Conservation (phyloP, 257 asterid genomes). For the Solanum piurae region DNA sequence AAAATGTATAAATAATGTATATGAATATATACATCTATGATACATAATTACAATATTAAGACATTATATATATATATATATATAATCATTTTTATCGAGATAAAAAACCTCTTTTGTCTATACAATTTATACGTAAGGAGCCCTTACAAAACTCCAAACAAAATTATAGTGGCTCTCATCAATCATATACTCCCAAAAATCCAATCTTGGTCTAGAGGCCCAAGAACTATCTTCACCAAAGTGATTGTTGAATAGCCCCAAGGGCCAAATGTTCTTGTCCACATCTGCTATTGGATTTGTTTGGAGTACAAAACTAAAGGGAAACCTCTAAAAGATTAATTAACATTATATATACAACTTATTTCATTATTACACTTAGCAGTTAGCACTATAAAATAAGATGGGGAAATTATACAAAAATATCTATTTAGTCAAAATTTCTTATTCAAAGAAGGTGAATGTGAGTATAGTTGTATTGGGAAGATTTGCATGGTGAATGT, state of each 20-base stretch:
- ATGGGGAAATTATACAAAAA: neutral
- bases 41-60: neutral
- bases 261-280: neutral
- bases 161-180: neutral
- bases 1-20: neutral
- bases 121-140: too few relatives aligned
- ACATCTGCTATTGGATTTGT: neutral
- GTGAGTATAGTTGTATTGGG: neutral
- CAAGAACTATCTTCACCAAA: neutral
- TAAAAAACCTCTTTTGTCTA: too few relatives aligned
- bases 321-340: neutral
- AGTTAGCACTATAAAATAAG: neutral
- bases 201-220: neutral
- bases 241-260: neutral
- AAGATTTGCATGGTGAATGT: neutral
- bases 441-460: neutral
- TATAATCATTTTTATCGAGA: neutral
- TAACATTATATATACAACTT: neutral
- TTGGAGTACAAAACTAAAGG: neutral
- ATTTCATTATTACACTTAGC: neutral
- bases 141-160: neutral
- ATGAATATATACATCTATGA: neutral
- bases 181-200: neutral
- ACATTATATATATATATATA: neutral
- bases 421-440: too few relatives aligned